Percentiles rank a stretch among this genome's conserved stretches.
Conservation (phyloP, 345 rosid species). For the Eucalyptus cloeziana region DNA sequence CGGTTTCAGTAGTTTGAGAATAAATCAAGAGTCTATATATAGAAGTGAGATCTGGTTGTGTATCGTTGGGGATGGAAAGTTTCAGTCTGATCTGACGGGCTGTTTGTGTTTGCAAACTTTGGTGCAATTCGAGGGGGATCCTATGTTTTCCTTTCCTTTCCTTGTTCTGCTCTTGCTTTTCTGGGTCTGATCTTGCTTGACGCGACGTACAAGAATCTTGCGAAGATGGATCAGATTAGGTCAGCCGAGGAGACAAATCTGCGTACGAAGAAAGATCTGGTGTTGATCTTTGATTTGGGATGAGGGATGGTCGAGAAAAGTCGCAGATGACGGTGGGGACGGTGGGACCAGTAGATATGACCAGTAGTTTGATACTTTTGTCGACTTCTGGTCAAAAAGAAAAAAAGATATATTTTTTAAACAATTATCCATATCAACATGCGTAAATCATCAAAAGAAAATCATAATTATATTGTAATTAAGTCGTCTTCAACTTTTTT, state of each 20-base stretch:
- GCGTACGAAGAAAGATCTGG: not conserved
- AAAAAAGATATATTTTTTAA: no score
- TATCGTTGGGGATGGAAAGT: not conserved
- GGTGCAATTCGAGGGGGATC: not conserved
- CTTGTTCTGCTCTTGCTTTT: not conserved
- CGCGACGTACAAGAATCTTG: not conserved
- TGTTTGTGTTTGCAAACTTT: not conserved
- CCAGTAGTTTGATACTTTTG: not conserved
- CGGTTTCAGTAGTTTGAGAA: not conserved
- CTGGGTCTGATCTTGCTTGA: not conserved
- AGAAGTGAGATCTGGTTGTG: not conserved
- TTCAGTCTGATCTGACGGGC: not conserved
- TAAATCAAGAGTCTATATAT: not conserved
- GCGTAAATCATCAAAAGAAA: rapidly evolving
- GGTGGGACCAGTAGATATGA: not conserved
- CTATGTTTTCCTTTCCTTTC: not conserved
- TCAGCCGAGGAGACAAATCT: not conserved
- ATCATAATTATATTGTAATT: no score
- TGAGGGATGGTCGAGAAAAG: not conserved
- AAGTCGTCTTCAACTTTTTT: rapidly evolving
- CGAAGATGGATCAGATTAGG: not conserved
- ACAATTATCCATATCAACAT: no score
- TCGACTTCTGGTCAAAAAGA: not conserved
- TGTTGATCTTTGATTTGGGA: not conserved
- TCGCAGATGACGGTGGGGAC: not conserved